Base-by-base conservation (phyloP, 2,329 filamentous ascomycete genomes). In the Elsinoe ampelina region DNA sequence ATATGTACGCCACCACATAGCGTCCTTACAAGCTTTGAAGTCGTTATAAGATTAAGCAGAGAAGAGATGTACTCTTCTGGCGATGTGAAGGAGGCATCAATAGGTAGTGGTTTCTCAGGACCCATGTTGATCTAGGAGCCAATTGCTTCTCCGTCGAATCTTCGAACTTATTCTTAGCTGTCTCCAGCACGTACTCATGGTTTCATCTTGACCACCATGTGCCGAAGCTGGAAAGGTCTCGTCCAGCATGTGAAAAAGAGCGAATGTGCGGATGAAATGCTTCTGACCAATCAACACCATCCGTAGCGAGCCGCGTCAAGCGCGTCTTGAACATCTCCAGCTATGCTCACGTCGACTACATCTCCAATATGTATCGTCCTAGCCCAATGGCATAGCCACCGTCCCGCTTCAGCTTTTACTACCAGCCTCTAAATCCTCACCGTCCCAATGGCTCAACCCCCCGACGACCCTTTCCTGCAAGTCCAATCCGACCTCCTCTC, bases 1-100 rank as follows among this genome's bases (percentile, higher is more conserved):
- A 98, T 91, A 68, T 98, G 93, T 0, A 97, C 88, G n/a, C 92
- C 91, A 55, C 93, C 93, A 67, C 90, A 95, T n/a, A 98, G 78
- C 22, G 88, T 89, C 62, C 89, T 86, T 63, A 96, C 90, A 1
- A 89, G 77, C 55, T 85, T 80, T 45, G 86, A 87, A 1, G 82
- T 83, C 5, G 83, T 83, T 1, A 84, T 81, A 65, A 97, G 95
- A 17, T 82, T 69, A 22, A 97, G 77, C 11, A 97, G 80, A 15
- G 83, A 84, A 22, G 87, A 77, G 50, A 95, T 80, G 70, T 95
- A 98, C 55, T 83, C 80, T 48, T 95, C 87, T 5, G 83, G 73
- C 43, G 81, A 82, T 36, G 75, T 68, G 75, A 92, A 96, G 15
- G 58, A 58, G 64, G 82, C 80, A 34, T 81, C 77, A 66, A 87